Base-by-base conservation (phyloP, 495 filamentous ascomycete genomes). In the Aspergillus homomorphus region DNA sequence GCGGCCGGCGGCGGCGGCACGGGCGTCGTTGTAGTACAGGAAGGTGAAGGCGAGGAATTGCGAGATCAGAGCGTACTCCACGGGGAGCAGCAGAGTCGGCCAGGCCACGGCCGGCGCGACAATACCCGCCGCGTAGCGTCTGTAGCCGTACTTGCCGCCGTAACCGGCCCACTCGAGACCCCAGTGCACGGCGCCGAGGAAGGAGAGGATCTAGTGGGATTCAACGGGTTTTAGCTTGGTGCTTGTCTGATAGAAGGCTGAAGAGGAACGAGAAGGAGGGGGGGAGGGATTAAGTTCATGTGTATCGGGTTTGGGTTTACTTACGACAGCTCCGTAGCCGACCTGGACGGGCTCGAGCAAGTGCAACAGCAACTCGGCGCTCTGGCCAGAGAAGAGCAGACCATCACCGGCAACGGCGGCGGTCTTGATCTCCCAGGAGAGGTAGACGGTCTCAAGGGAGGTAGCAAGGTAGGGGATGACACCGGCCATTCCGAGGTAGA, bases 171-270 rank as follows among this genome's bases (percentile, higher is more conserved):
- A 91, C 74, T 92, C 89, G 56, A 92, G 75, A 62, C 90, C 90
- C 95, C 95, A 98, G 73, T 98, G 94, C 65, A 97, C 85, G 38
- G 95, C 94, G 50, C 94, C 94, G 21, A 98, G 84, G 82, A 98
- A 98, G 46, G 92, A 96, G 66, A 97, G 87, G 64, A 97, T 92
- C 87, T 90, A 60, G 43, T 43, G 49, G 33, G 12, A 38, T 14
- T 19, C 23, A 45, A 30, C 10, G n/a, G n/a, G 33, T 24, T 16
- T 38, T 38, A 38, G 33, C 33, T 38, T 14, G 33, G 4, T 12
- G 8, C 12, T 38, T 38, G 7, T n/a, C n/a, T n/a, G n/a, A n/a
- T n/a, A n/a, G n/a, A n/a, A n/a, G n/a, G n/a, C n/a, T n/a, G n/a
- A n/a, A n/a, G n/a, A n/a, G 26, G 26, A 28, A 28, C 26, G 26